Conservation (phyloP, 169 alveolate species). For the Cryptosporidium bovis region DNA sequence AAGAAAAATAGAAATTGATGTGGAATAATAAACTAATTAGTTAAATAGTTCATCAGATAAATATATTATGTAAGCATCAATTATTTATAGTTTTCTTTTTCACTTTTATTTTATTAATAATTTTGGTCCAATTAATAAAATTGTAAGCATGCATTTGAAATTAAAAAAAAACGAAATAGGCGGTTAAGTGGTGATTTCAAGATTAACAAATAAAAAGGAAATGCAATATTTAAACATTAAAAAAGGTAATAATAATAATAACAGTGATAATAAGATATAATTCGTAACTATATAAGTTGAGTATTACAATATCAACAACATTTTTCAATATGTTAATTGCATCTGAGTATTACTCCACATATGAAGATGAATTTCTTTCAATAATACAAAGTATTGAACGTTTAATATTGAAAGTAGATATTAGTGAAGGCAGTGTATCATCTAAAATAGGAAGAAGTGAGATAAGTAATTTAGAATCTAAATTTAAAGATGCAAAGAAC, state of each 20-base stretch:
- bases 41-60: too few species aligned
- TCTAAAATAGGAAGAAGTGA: constrained; percentile 3
- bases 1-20: too few species aligned
- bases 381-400: constrained; percentile 33
- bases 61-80: too few species aligned
- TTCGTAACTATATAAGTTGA: not conserved
- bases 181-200: too few species aligned
- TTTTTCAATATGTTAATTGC: constrained; percentile 40
- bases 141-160: too few species aligned
- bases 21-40: too few species aligned
- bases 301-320: not conserved
- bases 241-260: not conserved
- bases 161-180: too few species aligned
- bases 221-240: too few species aligned
- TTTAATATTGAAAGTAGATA: constrained; percentile 1
- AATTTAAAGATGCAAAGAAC: constrained; percentile 27
- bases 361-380: constrained; percentile 69
- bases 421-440: not conserved
- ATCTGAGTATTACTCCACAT: constrained; percentile 44
- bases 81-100: too few species aligned
- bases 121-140: too few species aligned
- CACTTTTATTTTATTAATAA: too few species aligned
- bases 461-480: constrained; percentile 15
- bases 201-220: too few species aligned
- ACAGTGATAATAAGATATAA: not conserved